Conservation (phyloP, 345 rosid genomes). For the Atalantia buxifolia region DNA sequence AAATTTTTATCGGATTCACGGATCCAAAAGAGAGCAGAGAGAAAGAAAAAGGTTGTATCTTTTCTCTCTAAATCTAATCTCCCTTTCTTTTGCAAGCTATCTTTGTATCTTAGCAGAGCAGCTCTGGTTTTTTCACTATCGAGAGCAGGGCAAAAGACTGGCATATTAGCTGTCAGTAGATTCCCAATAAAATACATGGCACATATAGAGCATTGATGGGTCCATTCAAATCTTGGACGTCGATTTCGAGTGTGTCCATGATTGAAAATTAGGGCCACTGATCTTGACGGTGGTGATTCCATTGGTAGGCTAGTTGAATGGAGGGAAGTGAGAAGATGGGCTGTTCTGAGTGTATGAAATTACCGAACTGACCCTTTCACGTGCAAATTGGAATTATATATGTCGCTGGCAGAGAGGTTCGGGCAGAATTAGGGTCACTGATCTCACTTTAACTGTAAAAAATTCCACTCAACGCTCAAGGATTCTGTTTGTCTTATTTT, state of each 20-base stretch:
- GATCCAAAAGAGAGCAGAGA: not conserved
- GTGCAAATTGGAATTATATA: not conserved
- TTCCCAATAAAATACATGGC: constrained; percentile 8
- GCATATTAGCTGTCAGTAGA: constrained; percentile 24
- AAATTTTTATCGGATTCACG: not conserved
- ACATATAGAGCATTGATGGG: not conserved
- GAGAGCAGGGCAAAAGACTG: constrained; percentile 5
- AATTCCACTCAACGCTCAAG: no score
- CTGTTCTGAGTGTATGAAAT: not conserved
- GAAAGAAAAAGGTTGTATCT: not conserved
- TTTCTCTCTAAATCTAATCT: not conserved
- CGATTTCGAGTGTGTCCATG: constrained; percentile 1
- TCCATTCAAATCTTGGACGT: constrained; percentile 8
- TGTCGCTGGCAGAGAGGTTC: not conserved
- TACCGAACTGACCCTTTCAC: not conserved
- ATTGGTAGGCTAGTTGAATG: not conserved
- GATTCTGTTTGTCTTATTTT: no score
- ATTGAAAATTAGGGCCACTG: not conserved
- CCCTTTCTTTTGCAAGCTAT: not conserved
- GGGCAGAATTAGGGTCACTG: not conserved
- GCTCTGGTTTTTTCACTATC: not conserved
- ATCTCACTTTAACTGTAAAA: no score
- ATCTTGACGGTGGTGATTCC: not conserved
- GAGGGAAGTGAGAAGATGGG: not conserved
- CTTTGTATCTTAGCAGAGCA: constrained; percentile 5